Base-by-base conservation (phyloP, 768 basidiomycete genomes). In the Tremella yokohamensis region DNA sequence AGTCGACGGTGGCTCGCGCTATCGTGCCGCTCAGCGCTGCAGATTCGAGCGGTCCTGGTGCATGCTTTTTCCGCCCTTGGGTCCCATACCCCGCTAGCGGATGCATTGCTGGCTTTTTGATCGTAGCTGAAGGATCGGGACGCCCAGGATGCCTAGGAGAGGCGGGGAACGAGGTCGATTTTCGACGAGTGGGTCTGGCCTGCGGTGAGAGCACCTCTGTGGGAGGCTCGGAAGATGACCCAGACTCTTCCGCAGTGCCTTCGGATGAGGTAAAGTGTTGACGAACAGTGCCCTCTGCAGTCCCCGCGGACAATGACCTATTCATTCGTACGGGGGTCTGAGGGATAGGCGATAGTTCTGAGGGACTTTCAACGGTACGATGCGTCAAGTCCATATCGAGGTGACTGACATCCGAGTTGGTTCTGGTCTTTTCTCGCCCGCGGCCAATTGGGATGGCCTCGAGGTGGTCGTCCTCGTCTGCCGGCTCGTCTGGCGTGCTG, bases 1-100 rank as follows among this genome's bases (percentile, higher is more conserved):
- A 89, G 68, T 99, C 96, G 54, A 89, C 88, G 3, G 87, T 87
- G 7, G 96, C 96, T 38, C 94, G 82, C n/a, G 92, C 93, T 19
- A 98, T 85, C 0, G 71, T 73, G 2, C 71, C 71, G 42, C 68
- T 52, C 4, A 73, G 22, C 11, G 64, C 66, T 8, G 48, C 52
- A 11, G 63, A 39, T 47, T n/a, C 44, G 29, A 34, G 29, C 29
- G 29, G 40, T 40, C 15, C 22, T 8, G 49, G 52, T 49, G 45
- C 15, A 25, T 18, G 42, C 42, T 2, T 38, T 13, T 7, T 22
- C n/a, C 49, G 18, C 3, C n/a, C 8, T 22, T 50, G 4, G n/a
- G 42, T 45, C 6, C 29, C 29, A 11, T 34, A 34, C 8, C 34
- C 34, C 34, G 22, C 24, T 18, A 34, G 16, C 12, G 51, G 51